Evolutionary conservation across 1,284 basidiomycete genomes (phyloP), one percentile per base, ranked within the genome.

Genomic region (Bjerkandera adusta): DNA sequence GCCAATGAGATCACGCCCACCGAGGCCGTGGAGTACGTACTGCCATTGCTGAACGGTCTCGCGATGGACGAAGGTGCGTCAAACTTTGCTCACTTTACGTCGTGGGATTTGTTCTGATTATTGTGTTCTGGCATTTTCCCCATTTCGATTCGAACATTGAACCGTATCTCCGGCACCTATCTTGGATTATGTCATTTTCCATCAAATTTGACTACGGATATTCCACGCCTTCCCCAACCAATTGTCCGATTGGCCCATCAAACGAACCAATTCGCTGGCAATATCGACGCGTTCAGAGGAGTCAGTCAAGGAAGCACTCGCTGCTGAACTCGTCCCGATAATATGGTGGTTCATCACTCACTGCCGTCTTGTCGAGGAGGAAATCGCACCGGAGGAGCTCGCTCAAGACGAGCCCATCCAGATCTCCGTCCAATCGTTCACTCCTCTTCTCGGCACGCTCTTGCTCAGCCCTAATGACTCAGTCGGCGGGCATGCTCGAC

Each of bases 311-410:
- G 92, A 97, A 60, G 89, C 92, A 0, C 84, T 99, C 33, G 86
- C 92, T 1, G 77, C 83, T 2, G 85, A 92, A 59, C 72, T 99
- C 20, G 82, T 92, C 42, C 71, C 79, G 35, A 81, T 97, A 55
- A 81, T 97, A 55, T 97, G 93, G 93, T 97, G 91, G 84, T 98
- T 96, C 68, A 86, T 92, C 62, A 87, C 91, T 71, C 73, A 81
- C 57, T 86, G 83, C 61, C 74, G 74, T 64, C 63, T 85, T 33
- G 72, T 80, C 34, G 73, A 81, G 34, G 78, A 76, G 54, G 73
- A 33, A 3, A 8, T 44, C 5, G 38, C 40, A 13, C 43, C 37
- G 10, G 47, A 45, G 20, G 22, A 20, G 20, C 27, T 32, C 22
- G 5, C 37, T 16, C 18, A 41, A 22, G 44, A 29, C 20, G 36